Evolutionary conservation across 257 asterid species (phyloP), one percentile per base, ranked within the genome.

Genomic region (Echites panduratus): DNA sequence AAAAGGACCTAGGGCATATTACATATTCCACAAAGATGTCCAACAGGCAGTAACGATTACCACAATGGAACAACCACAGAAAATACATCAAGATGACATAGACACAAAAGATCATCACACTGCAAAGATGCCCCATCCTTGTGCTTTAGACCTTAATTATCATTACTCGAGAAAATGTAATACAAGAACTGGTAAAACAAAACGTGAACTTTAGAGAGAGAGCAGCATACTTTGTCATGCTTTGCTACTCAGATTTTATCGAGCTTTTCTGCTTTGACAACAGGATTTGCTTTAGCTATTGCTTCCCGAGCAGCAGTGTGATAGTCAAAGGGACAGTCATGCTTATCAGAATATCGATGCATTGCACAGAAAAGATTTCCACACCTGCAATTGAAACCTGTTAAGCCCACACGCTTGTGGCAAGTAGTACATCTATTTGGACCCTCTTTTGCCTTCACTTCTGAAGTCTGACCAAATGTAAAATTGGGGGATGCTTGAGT

Each of bases 251-350:
- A 80, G 61, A 80, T 77, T 73, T 80, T 80, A 40, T 76, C 84
- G 8, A 80, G 84, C 77, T 80, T 80, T 69, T 77, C 81, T 4
- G 81, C 79, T 80, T 77, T 80, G 41, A 80, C 77, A 70, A 77
- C 78, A 47, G 84, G 84, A 77, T 80, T 80, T 19, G 76, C 81
- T 73, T 70, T 80, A 43, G 81, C 81, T 69, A 80, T 80, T 44
- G 81, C 81, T 38, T 77, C 74, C 63, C 43, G 81, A 62, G 73
- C 81, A 29, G 81, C 76, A 65, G 62, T 66, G 9, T 57, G 81
- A 26, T 80, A 80, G 56, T 80, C 84, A 54, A 76, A 80, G 5
- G 68, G 73, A 44, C 84, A 80, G 29, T 76, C 79, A 61, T 79
- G 83, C 68, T 79, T 79, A 41, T 79, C 83, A 56, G 83, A 75